Percentiles rank a stretch among this genome's conserved stretches.
phyloP scores from a whole-genome alignment of 179 eudicot genomes.

The Gypsophila paniculata region DNA sequence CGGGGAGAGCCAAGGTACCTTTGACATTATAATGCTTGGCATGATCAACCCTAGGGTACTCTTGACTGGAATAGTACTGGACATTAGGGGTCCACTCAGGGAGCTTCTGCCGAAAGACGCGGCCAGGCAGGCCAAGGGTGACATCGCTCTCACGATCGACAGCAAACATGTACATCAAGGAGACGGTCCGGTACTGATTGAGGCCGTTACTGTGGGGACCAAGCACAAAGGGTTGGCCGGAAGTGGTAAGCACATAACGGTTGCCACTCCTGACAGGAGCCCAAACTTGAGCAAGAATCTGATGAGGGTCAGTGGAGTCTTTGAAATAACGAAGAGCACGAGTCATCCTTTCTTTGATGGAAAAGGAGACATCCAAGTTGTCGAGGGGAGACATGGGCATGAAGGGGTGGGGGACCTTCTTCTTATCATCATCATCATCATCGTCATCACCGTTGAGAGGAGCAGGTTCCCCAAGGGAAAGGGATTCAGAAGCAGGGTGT shows the following conservation, averaged over 20 bases:
- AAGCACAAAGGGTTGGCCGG: conserved; percentile 90
- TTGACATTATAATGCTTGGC: conserved; percentile 63
- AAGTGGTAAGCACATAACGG: conserved; percentile 73
- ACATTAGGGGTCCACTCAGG: conserved; percentile 98
- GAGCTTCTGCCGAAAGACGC: conserved; percentile 72
- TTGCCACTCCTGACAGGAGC: conserved; percentile 72
- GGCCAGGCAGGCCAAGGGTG: conserved; percentile 86
- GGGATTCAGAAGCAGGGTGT: conserved; percentile 32
- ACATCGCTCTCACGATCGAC: conserved; percentile 59
- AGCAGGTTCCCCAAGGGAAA: neutral
- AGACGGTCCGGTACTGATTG: conserved; percentile 75
- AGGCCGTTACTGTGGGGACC: conserved; percentile 71
- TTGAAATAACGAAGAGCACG: conserved; percentile 84
- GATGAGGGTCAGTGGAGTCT: conserved; percentile 68
- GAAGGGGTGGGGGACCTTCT: conserved; percentile 39
- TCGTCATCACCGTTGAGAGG: conserved; percentile 11
- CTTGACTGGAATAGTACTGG: conserved; percentile 71
- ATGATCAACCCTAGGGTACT: conserved; percentile 59
- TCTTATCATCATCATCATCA: conserved; percentile 45
- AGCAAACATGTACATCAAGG: conserved; percentile 73
- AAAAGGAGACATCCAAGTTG: conserved; percentile 40
- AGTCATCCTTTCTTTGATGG: conserved; percentile 77
- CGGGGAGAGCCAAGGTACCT: conserved; percentile 75
- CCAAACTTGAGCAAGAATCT: conserved; percentile 91
- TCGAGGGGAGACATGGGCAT: conserved; percentile 40